Evolutionary conservation across 2,329 filamentous ascomycete species (phyloP).

Genomic region (Arthroderma sp.): DNA sequence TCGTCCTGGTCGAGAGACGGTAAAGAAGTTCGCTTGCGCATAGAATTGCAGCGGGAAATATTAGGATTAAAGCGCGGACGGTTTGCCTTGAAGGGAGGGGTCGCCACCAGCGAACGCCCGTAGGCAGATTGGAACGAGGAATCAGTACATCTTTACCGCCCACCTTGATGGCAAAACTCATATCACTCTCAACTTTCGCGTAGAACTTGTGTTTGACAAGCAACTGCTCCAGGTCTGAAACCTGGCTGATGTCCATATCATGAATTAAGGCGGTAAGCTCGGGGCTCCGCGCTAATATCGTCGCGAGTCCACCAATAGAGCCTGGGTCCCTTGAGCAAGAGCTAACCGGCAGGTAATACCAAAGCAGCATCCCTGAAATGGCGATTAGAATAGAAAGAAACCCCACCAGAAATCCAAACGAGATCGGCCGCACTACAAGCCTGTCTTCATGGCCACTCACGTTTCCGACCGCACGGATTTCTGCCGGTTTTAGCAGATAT

Average conservation of each 20-base stretch:
- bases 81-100: neutral
- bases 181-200: neutral
- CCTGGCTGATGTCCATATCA: neutral
- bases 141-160: neutral
- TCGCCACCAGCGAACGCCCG: neutral
- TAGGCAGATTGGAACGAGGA: neutral
- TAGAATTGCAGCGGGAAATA: neutral
- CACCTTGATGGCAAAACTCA: neutral
- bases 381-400: neutral
- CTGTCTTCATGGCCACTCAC: neutral
- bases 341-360: conserved; percentile 4
- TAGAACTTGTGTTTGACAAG: neutral
- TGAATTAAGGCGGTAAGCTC: neutral
- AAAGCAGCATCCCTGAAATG: neutral
- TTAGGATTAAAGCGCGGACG: neutral
- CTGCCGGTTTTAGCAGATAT: neutral
- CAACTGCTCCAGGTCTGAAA: neutral
- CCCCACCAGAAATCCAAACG: neutral
- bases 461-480: neutral
- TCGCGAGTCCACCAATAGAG: conserved; percentile 7
- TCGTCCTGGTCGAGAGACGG: neutral
- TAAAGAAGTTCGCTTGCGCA: neutral
- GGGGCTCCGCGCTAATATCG: conserved; percentile 6
- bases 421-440: neutral
- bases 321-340: conserved; percentile 8